Evolutionary conservation across 23 red algal species (phyloP).

Genomic region (Gracilaria domingensis): DNA sequence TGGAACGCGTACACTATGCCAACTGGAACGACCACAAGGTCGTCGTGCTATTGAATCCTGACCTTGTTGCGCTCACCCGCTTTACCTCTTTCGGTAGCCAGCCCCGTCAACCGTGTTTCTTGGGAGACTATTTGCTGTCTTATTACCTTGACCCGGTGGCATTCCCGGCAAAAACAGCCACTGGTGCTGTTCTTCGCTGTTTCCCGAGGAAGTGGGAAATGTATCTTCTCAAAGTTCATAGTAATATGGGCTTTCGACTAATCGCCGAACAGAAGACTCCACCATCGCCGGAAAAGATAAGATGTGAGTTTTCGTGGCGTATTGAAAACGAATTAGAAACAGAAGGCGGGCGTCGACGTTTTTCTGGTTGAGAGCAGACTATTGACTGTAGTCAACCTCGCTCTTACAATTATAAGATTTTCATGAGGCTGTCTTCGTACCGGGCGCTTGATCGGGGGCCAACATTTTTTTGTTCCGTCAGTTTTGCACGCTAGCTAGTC

Average conservation of each 20-base stretch:
- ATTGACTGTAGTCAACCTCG: neutral
- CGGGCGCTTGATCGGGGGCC: no score
- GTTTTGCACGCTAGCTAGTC: neutral
- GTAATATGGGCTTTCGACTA: slow-evolving; percentile 51
- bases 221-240: slow-evolving; percentile 59
- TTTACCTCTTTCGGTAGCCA: slow-evolving; percentile 29
- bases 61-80: slow-evolving; percentile 53
- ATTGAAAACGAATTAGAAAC: slow-evolving; percentile 31
- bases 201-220: slow-evolving; percentile 80
- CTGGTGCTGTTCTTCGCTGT: slow-evolving; percentile 61
- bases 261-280: slow-evolving; percentile 38
- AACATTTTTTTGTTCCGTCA: neutral
- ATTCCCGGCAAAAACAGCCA: slow-evolving; percentile 47
- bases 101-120: slow-evolving; percentile 47
- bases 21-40: slow-evolving; percentile 46
- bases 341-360: neutral
- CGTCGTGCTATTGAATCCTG: slow-evolving; percentile 55
- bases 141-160: slow-evolving; percentile 69
- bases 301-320: slow-evolving; percentile 64
- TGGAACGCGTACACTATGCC: slow-evolving; percentile 66
- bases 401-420: neutral
- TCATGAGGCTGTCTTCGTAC: neutral
- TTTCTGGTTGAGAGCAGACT: neutral
- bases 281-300: slow-evolving; percentile 51
- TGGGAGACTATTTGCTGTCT: slow-evolving; percentile 56